These are phyloP conservation scores for Nymphaea colorata DNA, from an alignment of 164 flowering plant genomes.

Conservation along the genomic window DNA sequence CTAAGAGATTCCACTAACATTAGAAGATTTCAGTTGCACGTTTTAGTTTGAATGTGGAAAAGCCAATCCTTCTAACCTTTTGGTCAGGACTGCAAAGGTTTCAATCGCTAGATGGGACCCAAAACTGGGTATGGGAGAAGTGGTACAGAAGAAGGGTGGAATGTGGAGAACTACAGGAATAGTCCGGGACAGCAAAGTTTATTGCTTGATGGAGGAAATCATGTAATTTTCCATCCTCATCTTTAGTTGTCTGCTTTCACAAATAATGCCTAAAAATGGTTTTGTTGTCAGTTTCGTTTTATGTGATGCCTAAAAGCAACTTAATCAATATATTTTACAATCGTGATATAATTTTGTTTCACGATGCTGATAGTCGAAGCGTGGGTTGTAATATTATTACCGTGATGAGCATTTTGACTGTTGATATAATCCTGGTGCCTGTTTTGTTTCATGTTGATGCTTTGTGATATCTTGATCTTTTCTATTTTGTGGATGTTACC, in stretches of 20 bases:
- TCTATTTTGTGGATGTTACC: too few relatives aligned
- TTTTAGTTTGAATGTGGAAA: not conserved
- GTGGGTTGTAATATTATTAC: too few relatives aligned
- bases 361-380: too few relatives aligned
- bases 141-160: constrained; percentile 47
- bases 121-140: constrained; percentile 61
- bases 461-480: too few relatives aligned
- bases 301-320: too few relatives aligned
- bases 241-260: not conserved
- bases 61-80: not conserved
- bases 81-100: constrained; percentile 30
- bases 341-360: too few relatives aligned
- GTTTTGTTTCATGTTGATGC: too few relatives aligned
- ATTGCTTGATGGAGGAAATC: constrained; percentile 59
- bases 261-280: too few relatives aligned
- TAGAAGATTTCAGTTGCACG: not conserved
- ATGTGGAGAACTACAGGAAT: constrained; percentile 71
- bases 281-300: too few relatives aligned
- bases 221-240: constrained; percentile 30
- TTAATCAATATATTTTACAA: too few relatives aligned
- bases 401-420: too few relatives aligned
- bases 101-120: constrained; percentile 60
- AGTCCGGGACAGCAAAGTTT: constrained; percentile 43
- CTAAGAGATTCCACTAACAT: not conserved
- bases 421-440: too few relatives aligned